Conservation (phyloP, 2,329 filamentous ascomycete species). For the Plenodomus biglobosus region DNA sequence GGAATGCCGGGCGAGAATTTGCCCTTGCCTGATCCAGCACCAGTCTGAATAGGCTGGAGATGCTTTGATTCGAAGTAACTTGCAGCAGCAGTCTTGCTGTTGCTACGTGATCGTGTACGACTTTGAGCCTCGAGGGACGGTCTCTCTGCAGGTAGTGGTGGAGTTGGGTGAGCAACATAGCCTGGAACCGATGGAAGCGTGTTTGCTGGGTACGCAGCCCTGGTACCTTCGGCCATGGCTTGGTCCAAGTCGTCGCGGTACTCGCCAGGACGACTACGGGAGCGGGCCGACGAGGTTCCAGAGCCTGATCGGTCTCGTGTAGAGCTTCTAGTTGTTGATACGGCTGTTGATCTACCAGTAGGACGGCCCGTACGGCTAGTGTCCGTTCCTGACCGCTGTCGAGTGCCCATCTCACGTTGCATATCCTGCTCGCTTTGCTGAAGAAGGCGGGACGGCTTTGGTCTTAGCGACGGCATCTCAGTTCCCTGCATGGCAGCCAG, state of each 20-base stretch:
- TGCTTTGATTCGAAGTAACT: conserved; percentile 43
- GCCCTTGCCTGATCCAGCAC: conserved; percentile 20
- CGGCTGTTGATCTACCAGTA: conserved; percentile 42
- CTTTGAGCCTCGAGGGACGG: conserved; percentile 31
- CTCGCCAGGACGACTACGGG: conserved; percentile 54
- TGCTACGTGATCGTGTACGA: conserved; percentile 40
- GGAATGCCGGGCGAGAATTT: conserved; percentile 37
- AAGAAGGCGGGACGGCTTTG: conserved; percentile 37
- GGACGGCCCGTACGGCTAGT: conserved; percentile 34
- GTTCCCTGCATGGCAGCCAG: conserved; percentile 24
- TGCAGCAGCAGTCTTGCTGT: conserved; percentile 38
- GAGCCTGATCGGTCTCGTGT: conserved; percentile 59
- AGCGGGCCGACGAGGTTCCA: conserved; percentile 55
- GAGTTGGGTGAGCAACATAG: conserved; percentile 35
- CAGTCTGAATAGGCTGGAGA: conserved; percentile 42
- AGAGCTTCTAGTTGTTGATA: conserved; percentile 41
- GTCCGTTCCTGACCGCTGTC: conserved; percentile 41
- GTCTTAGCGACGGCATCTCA: conserved; percentile 29
- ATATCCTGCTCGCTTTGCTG: conserved; percentile 41
- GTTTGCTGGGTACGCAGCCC: conserved; percentile 36
- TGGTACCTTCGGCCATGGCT: conserved; percentile 52
- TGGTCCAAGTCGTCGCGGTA: conserved; percentile 56
- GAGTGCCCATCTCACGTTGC: conserved; percentile 34
- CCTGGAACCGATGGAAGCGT: conserved; percentile 38
- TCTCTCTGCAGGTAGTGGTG: conserved; percentile 31